phyloP scores from a whole-genome alignment of 768 basidiomycete species.

The Trametes sanguinea region DNA sequence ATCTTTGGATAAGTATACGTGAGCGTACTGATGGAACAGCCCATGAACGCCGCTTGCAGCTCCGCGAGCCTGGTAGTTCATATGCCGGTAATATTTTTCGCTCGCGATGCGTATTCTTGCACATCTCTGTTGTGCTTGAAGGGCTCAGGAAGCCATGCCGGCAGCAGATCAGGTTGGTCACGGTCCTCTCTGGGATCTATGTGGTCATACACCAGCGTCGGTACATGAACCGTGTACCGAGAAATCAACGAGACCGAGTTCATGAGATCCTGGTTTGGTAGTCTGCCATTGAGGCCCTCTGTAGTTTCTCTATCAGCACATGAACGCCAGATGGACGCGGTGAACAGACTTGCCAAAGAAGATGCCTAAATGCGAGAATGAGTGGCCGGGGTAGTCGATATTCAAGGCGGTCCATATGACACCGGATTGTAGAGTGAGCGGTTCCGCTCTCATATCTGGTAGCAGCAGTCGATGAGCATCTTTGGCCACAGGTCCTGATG shows the following conservation, averaged over 20 bases:
- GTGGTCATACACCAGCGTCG: slow-evolving; percentile 81
- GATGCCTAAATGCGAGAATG: slow-evolving; percentile 93
- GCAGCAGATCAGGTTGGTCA: slow-evolving; percentile 33
- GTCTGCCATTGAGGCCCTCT: slow-evolving; percentile 95
- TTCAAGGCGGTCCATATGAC: slow-evolving; percentile 95
- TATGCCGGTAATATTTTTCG: slow-evolving; percentile 71
- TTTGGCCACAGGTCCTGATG: no score
- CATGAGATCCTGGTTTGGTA: slow-evolving; percentile 94
- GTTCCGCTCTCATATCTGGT: slow-evolving; percentile 66
- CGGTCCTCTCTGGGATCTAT: slow-evolving; percentile 50
- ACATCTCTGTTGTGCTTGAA: slow-evolving; percentile 47
- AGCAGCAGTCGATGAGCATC: not conserved
- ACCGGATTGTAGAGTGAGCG: slow-evolving; percentile 69
- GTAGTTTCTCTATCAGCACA: slow-evolving; percentile 7
- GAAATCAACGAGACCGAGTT: slow-evolving; percentile 80
- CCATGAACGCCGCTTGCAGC: slow-evolving; percentile 87
- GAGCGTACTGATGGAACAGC: slow-evolving; percentile 74
- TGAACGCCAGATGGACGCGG: not conserved
- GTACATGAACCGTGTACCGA: slow-evolving; percentile 70
- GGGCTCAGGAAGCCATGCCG: slow-evolving; percentile 49
- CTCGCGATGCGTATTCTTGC: slow-evolving; percentile 55
- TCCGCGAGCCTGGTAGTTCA: slow-evolving; percentile 77
- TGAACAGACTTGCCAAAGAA: slow-evolving; percentile 71
- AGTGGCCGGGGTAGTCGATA: slow-evolving; percentile 96
- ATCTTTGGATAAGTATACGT: not conserved